Conservation (phyloP, 345 rosid species). For the Gossypium longicalyx region DNA sequence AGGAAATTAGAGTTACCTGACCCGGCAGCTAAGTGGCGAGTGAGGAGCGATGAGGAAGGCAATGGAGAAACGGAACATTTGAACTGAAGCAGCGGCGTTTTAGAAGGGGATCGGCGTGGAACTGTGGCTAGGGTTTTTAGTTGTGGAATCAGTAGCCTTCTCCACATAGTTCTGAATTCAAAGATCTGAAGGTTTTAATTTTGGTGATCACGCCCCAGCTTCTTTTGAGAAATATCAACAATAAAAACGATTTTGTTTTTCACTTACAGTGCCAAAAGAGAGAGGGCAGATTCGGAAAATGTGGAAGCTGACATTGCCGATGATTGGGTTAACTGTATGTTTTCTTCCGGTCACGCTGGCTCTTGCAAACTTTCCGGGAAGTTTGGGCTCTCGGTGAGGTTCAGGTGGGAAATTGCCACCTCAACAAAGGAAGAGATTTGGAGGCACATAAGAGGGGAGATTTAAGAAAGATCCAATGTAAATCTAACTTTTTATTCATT, state of each 20-base stretch:
- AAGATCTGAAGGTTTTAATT: not conserved
- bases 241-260: not conserved
- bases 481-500: too few relatives aligned
- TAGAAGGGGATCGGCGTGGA: constrained; percentile 31
- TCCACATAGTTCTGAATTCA: constrained; percentile 60
- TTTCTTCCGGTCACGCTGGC: not conserved
- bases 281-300: not conserved
- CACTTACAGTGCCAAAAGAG: too few relatives aligned
- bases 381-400: not conserved
- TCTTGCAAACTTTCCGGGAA: not conserved
- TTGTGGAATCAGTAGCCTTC: constrained; percentile 54
- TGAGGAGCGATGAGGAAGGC: constrained; percentile 23
- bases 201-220: constrained; percentile 27
- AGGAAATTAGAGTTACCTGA: constrained; percentile 36
- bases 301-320: not conserved
- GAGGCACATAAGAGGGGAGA: too few relatives aligned
- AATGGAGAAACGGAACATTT: constrained; percentile 34
- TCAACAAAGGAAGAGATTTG: too few relatives aligned
- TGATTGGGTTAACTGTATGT: not conserved
- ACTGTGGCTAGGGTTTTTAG: constrained; percentile 60
- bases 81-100: constrained; percentile 22
- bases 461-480: too few relatives aligned
- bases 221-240: not conserved
- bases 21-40: constrained; percentile 42
- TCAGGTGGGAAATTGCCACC: too few relatives aligned